Percentiles rank a stretch among this genome's conserved stretches.
phyloP scores from a whole-genome alignment of 495 filamentous ascomycete species.

The Neurospora tetrasperma region DNA sequence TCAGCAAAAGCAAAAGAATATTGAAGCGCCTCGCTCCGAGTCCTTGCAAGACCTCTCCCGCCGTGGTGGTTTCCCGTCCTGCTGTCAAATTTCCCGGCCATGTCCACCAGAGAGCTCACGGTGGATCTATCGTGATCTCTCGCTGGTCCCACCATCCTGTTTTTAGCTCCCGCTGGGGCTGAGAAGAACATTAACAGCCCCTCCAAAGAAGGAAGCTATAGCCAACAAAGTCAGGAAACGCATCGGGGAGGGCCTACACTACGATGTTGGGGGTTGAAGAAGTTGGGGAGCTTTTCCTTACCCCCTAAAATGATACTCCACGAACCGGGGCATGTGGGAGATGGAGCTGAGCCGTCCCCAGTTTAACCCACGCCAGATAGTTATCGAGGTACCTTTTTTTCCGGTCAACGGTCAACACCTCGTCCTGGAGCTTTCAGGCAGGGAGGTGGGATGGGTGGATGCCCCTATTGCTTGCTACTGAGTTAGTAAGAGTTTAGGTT shows the following conservation, averaged over 20 bases:
- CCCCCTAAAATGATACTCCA: background rate
- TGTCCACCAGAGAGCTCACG: background rate
- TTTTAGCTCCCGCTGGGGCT: background rate
- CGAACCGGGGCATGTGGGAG: background rate
- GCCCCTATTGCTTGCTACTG: background rate
- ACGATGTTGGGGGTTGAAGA: background rate
- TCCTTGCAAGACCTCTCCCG: background rate
- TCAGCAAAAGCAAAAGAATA: background rate
- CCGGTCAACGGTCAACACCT: background rate
- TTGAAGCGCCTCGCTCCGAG: background rate
- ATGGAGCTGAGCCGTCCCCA: background rate
- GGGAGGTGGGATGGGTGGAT: background rate
- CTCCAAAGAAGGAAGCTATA: background rate
- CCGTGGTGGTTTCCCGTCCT: background rate
- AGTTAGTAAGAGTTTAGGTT: background rate
- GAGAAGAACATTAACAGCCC: background rate
- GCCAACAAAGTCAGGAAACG: background rate
- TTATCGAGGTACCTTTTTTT: background rate
- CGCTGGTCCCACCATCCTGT: background rate
- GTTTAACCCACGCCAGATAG: background rate
- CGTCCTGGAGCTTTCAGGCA: background rate
- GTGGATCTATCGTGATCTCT: background rate
- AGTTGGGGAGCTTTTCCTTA: background rate
- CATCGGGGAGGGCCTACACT: background rate
- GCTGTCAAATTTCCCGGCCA: background rate